Base-by-base conservation (phyloP, 495 filamentous ascomycete species). In the Aspergillus carlsbadensis region DNA sequence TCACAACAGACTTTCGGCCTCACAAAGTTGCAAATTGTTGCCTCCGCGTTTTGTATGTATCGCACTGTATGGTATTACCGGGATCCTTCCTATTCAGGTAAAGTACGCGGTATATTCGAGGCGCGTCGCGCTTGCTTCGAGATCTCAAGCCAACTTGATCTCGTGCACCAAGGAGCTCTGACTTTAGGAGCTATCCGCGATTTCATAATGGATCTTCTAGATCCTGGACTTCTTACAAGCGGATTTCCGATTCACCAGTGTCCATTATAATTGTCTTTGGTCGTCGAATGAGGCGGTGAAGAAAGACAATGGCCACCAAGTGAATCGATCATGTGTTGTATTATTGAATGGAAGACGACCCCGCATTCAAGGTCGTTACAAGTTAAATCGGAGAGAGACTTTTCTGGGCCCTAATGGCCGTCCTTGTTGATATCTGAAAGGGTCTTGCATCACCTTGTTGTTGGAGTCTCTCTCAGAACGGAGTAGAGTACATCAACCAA, bases 1-100 rank as follows among this genome's bases (percentile, higher is more conserved):
- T 29, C 42, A 45, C 42, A 45, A 45, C n/a, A n/a, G 11, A n/a
- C 26, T 29, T n/a, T 22, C 24, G 15, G 20, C 7, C 10, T 17
- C 31, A 15, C 3, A 18, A 4, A 43, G 21, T 24, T 43, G 14
- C 14, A 20, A 41, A 29, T 15, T 39, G 33, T 39, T 21, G 47
- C 47, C 47, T 50, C 47, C 47, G 47, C 47, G 47, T 50, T 50
- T 33, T 45, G 42, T 45, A 45, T 43, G 11, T 45, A 43, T 18
- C 20, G 4, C 17, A 5, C 20, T 7, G 13, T 21, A 22, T 18
- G 2, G 20, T 24, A 22, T 18, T 43, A 22, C 11, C 18, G 22
- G 18, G 1, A 3, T 36, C 33, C 17, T 49, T 49, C 46, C 46
- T 45, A 45, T 29, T 45, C 1, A 1, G 33, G 46, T 21, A 49